Evolutionary conservation across 2,329 filamentous ascomycete species (phyloP).

Genomic region (Arthrobotrys musiformis): DNA sequence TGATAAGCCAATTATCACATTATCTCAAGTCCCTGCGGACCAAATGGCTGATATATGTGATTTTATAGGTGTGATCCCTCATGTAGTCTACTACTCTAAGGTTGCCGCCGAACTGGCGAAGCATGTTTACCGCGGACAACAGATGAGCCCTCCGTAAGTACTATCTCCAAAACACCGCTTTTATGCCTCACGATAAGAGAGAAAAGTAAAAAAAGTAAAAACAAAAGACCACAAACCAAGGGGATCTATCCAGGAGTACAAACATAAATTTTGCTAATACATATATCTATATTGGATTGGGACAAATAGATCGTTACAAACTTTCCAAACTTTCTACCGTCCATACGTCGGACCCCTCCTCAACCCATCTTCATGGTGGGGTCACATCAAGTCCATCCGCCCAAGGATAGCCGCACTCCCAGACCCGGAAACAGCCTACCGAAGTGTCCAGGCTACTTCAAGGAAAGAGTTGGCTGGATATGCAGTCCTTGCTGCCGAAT

Average conservation of each 20-base stretch:
- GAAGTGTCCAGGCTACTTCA: conserved; percentile 75
- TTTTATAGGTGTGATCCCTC: conserved; percentile 79
- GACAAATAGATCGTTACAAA: conserved; percentile 33
- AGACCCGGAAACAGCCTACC: conserved; percentile 70
- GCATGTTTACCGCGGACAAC: conserved; percentile 85
- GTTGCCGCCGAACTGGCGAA: conserved; percentile 88
- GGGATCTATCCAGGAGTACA: no score
- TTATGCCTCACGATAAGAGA: background rate
- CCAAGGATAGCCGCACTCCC: conserved; percentile 66
- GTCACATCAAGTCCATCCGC: conserved; percentile 59
- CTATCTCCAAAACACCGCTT: background rate
- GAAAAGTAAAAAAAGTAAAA: no score
- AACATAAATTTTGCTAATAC: no score
- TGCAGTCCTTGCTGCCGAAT: conserved; percentile 84
- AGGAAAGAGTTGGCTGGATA: conserved; percentile 75
- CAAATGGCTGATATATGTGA: conserved; percentile 5
- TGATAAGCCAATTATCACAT: conserved; percentile 5
- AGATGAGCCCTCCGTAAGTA: conserved; percentile 93
- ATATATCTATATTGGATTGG: background rate
- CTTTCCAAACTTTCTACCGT: conserved; percentile 36
- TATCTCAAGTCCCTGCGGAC: background rate
- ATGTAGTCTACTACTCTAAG: conserved; percentile 88
- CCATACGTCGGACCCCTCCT: conserved; percentile 38
- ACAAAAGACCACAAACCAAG: no score
- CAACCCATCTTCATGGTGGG: conserved; percentile 51